These are phyloP conservation scores for Boletus rufocinnamomeus DNA, from an alignment of 768 basidiomycete genomes.

Conservation along the genomic window DNA sequence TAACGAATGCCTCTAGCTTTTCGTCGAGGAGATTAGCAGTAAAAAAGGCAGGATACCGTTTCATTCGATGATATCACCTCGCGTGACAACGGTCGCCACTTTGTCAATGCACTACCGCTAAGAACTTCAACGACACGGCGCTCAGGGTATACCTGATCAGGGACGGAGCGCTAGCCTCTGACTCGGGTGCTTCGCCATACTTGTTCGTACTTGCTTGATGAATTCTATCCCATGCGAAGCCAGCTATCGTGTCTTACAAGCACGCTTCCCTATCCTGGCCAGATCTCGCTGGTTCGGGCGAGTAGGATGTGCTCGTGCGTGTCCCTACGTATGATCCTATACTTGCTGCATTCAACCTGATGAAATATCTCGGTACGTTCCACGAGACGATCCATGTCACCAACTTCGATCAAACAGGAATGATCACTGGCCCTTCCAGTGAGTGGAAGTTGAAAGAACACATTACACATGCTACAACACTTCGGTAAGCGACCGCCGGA, in stretches of 20 bases:
- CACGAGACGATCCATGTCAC: background rate
- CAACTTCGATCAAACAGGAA: background rate
- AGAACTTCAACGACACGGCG: background rate
- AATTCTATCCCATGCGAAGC: background rate
- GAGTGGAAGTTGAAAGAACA: background rate
- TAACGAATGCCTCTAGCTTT: background rate
- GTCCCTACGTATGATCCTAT: background rate
- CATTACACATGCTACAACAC: background rate
- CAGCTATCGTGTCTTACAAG: background rate
- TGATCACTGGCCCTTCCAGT: background rate
- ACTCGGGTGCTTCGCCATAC: background rate
- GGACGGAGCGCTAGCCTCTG: background rate
- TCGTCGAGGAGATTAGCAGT: background rate
- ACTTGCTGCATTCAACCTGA: background rate
- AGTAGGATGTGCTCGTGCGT: background rate
- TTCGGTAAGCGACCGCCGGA: background rate
- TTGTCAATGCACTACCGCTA: background rate
- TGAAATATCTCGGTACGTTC: background rate
- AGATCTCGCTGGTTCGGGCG: background rate
- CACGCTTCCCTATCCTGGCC: background rate
- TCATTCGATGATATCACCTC: background rate
- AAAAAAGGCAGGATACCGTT: background rate
- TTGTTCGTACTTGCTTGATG: background rate
- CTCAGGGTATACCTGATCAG: background rate
- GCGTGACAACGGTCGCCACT: background rate